phyloP scores from a whole-genome alignment of 805 yeast species.

The Nakazawaea ambrosiae region DNA sequence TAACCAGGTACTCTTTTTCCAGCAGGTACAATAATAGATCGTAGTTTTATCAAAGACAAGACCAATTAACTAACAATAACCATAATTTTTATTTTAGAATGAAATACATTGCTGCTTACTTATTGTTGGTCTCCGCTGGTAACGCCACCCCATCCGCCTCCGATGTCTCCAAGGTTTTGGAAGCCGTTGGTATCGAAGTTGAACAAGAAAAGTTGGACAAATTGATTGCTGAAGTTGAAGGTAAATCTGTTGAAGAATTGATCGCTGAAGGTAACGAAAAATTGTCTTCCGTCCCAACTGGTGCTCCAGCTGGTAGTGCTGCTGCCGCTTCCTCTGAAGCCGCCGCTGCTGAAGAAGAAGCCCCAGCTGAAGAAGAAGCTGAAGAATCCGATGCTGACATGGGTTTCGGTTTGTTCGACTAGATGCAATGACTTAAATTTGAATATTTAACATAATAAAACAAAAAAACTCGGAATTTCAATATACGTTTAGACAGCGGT shows the following conservation, averaged over 20 bases:
- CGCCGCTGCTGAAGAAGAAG: constrained; percentile 53
- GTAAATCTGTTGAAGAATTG: constrained; percentile 68
- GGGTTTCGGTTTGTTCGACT: constrained; percentile 97
- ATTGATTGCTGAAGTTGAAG: constrained; percentile 70
- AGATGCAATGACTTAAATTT: constrained; percentile 24
- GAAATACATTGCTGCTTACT: constrained; percentile 93
- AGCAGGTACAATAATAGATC: too few species aligned
- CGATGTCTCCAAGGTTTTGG: constrained; percentile 65
- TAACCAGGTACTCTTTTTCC: too few species aligned
- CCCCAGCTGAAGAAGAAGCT: constrained; percentile 40
- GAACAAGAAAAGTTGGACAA: constrained; percentile 69
- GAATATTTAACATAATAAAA: too few species aligned
- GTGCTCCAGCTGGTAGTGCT: constrained; percentile 68
- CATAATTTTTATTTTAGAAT: constrained; percentile 35
- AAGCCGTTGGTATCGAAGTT: constrained; percentile 74
- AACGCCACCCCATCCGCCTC: constrained; percentile 75
- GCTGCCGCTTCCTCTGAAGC: constrained; percentile 50
- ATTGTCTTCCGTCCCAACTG: constrained; percentile 76
- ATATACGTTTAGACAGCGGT: background rate
- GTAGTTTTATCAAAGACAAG: too few species aligned
- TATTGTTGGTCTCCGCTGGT: constrained; percentile 84
- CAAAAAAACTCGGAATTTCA: background rate
- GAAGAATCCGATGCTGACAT: constrained; percentile 56
- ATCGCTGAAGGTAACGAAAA: constrained; percentile 76
- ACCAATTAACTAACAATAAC: too few species aligned